Conservation (phyloP, 345 rosid species). For the Boechera divaricarpa region DNA sequence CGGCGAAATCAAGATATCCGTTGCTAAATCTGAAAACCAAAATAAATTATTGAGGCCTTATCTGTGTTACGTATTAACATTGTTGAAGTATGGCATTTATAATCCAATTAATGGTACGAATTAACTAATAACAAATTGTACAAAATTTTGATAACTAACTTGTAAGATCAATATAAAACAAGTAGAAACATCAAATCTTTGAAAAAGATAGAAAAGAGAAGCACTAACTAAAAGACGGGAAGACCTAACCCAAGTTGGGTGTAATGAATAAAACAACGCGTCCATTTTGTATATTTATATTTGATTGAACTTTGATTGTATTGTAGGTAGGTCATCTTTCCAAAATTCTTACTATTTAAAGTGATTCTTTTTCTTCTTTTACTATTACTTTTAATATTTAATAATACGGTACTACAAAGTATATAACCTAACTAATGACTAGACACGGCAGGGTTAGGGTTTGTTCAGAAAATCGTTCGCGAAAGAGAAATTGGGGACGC, state of each 20-base stretch:
- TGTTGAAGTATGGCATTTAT: background rate
- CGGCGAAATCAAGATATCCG: background rate
- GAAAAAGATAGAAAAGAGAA: conserved; percentile 20
- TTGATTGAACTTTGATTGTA: conserved; percentile 3
- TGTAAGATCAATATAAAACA: background rate
- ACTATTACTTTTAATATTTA: background rate
- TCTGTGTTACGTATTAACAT: background rate
- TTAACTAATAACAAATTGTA: background rate
- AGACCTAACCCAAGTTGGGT: conserved; percentile 40
- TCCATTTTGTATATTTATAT: conserved; percentile 2
- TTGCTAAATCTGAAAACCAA: background rate
- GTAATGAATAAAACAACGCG: conserved; percentile 33
- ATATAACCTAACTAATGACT: background rate
- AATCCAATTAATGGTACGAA: no score
- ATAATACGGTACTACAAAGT: conserved; percentile 1
- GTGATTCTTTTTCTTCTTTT: conserved; percentile 10
- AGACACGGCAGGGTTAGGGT: no score
- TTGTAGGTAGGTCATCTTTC: conserved; percentile 34
- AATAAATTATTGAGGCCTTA: background rate
- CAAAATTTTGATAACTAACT: background rate
- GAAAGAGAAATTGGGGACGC: no score
- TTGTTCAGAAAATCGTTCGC: no score
- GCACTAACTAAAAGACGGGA: conserved; percentile 36
- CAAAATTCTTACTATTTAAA: background rate
- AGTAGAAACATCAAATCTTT: background rate